A percentile compares a stretch with the other conserved stretches of the same genome.
phyloP scores from a whole-genome alignment of 164 flowering plant species.

The Echeveria elegans region DNA sequence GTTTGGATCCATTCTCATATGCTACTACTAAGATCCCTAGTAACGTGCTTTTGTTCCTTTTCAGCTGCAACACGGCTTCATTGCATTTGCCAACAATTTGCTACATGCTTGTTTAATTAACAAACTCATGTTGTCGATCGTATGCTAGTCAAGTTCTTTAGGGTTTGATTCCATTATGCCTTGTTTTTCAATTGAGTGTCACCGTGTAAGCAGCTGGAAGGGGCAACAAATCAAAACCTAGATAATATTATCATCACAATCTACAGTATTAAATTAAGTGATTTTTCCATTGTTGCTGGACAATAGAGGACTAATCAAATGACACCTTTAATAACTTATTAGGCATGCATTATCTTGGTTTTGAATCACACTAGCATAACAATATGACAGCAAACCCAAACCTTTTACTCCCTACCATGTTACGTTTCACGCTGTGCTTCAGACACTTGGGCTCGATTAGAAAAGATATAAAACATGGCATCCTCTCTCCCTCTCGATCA shows the following conservation, averaged over 20 bases:
- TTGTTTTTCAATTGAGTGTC: neutral
- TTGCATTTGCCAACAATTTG: neutral
- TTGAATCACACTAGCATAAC: neutral
- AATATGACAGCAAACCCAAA: too few species aligned
- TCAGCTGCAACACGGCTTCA: neutral
- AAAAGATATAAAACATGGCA: too few species aligned
- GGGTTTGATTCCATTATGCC: neutral
- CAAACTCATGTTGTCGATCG: neutral
- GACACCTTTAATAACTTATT: too few species aligned
- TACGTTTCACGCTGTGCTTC: too few species aligned
- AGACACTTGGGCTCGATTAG: too few species aligned
- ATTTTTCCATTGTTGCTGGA: neutral
- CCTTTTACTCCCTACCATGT: too few species aligned
- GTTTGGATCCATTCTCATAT: neutral
- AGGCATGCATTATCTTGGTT: neutral
- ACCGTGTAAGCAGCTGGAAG: slow-evolving; percentile 1
- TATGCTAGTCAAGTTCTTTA: neutral
- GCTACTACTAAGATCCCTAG: neutral
- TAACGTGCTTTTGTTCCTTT: slow-evolving; percentile 1
- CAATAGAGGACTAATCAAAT: neutral
- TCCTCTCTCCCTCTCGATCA: too few species aligned
- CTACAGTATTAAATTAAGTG: neutral
- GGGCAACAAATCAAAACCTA: neutral
- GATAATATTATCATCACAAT: neutral
- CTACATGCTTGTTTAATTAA: neutral